These are phyloP conservation scores for Saccharomyces hybrid DNA, from an alignment of 1,139 yeast genomes.

Conservation along the genomic window DNA sequence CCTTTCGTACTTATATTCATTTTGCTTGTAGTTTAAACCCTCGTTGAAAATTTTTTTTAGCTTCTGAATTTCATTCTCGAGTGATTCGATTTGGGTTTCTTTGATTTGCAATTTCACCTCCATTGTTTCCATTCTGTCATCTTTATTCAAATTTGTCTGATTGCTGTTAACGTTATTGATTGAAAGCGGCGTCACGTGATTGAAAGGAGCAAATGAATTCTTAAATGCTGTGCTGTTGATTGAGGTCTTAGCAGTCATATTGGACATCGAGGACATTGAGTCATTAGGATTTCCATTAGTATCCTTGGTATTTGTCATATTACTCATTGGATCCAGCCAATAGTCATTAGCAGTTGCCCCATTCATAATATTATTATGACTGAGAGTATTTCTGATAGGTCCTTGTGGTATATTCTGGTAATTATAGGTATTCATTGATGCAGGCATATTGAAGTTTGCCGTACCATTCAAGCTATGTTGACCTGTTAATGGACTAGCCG, in stretches of 20 bases:
- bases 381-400: background rate
- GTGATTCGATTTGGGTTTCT: slow-evolving; percentile 35
- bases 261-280: background rate
- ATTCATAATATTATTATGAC: background rate
- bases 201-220: background rate
- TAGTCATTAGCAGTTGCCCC: slow-evolving; percentile 1
- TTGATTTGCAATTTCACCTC: slow-evolving; percentile 32
- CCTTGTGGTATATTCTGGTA: background rate
- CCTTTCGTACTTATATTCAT: slow-evolving; percentile 6
- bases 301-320: background rate
- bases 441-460: background rate
- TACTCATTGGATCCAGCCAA: slow-evolving; percentile 1
- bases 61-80: slow-evolving; percentile 34
- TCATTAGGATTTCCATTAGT: background rate
- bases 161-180: background rate
- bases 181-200: background rate
- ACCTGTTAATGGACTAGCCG: background rate
- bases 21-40: slow-evolving; percentile 16
- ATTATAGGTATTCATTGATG: background rate
- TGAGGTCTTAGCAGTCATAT: background rate
- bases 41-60: slow-evolving; percentile 23
- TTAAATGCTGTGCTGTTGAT: background rate
- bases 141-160: slow-evolving; percentile 8
- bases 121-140: slow-evolving; percentile 13
- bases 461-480: background rate